Base-by-base conservation (phyloP, 768 basidiomycete genomes). In the Lactarius akahatsu region DNA sequence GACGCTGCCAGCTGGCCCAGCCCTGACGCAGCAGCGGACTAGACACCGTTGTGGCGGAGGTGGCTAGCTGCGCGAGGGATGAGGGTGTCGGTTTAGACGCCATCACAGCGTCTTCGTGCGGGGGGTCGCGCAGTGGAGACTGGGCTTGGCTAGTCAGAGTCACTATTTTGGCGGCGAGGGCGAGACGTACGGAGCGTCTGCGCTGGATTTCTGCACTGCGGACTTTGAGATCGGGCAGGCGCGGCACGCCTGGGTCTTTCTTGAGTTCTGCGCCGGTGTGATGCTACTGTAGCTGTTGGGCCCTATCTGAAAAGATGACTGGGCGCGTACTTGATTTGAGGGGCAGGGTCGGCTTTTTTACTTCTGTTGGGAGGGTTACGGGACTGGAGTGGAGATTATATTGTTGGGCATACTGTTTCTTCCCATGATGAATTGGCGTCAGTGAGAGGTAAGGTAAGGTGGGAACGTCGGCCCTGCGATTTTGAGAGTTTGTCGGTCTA, bases 221-320 rank as follows among this genome's bases (percentile, higher is more conserved):
- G n/a, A n/a, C n/a, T 78, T 91, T 92, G 57, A 91, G 78, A 77
- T 86, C 81, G 18, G 91, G 89, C 2, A 96, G 82, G 72, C 90
- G 87, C 6, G 94, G 94, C 2, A 96, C 80, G 18, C 94, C 95
- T 38, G 91, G 90, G 74, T 96, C 94, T 74, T 92, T 94, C 77
- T 91, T 94, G 47, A 94, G 78, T 73, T 90, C 92, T 94, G 58
- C 23, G n/a, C 11, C 2, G 4, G 47, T 28, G 41, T 2, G 20
- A 16, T 30, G 45, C 47, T 23, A n/a, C n/a, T n/a, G n/a, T n/a
- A 63, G 52, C 18, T 15, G 18, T 9, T 1, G 26, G 40, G 18
- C 18, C 30, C 41, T 18, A 15, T 6, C 3, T 4, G 23, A 13
- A 13, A 13, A n/a, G n/a, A 5, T 50, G 47, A 10, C 9, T 1